A percentile compares a stretch with the other conserved stretches of the same genome.
phyloP scores from a whole-genome alignment of 2,329 filamentous ascomycete species.

The Colletotrichum sp. region DNA sequence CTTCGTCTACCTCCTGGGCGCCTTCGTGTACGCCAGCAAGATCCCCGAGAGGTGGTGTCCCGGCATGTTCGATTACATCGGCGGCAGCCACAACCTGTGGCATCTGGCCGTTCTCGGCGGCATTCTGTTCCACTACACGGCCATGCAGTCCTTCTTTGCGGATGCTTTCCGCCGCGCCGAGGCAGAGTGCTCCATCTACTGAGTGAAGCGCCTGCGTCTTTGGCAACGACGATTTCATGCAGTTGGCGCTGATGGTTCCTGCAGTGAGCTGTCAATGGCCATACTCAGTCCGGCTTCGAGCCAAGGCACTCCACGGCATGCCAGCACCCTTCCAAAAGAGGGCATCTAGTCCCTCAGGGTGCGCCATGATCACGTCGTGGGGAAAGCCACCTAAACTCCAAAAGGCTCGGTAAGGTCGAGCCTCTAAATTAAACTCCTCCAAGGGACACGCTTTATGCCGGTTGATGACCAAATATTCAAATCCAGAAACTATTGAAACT shows the following conservation, averaged over 20 bases:
- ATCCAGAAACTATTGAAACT: not conserved
- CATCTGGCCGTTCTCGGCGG: constrained; percentile 92
- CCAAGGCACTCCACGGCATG: not conserved
- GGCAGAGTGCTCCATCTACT: constrained; percentile 62
- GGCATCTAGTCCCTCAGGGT: not conserved
- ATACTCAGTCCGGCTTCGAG: not conserved
- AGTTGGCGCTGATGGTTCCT: not conserved
- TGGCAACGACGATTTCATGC: not conserved
- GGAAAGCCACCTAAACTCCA: not conserved
- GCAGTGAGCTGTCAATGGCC: not conserved
- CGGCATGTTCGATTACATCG: constrained; percentile 93
- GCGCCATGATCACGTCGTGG: too few species aligned
- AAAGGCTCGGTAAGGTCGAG: not conserved
- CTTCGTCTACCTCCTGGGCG: constrained; percentile 83
- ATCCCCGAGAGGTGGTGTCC: constrained; percentile 93
- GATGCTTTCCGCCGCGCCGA: constrained; percentile 74
- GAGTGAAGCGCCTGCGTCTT: not conserved
- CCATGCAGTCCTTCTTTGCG: constrained; percentile 95
- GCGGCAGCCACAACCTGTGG: constrained; percentile 97
- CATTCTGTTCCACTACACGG: constrained; percentile 95
- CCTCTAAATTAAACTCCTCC: not conserved
- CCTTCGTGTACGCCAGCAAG: constrained; percentile 88
- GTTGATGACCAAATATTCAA: not conserved
- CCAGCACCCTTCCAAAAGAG: not conserved
- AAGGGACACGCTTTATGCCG: not conserved